A percentile compares a stretch with the other conserved stretches of the same genome.
Conservation (phyloP, 1,284 basidiomycete species). For the Exobasidium rhododendri region DNA sequence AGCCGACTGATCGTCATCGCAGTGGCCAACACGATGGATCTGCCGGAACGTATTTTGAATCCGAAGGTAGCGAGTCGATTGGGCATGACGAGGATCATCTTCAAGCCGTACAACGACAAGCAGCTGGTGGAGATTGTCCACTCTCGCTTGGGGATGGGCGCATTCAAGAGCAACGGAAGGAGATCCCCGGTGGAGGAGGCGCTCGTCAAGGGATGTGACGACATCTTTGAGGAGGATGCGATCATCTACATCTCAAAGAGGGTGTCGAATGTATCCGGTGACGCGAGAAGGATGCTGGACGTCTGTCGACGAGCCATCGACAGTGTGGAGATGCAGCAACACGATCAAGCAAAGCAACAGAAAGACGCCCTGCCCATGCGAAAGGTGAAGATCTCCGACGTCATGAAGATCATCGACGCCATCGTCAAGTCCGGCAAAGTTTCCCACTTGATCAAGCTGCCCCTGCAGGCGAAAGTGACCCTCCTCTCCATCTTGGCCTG, state of each 20-base stretch:
- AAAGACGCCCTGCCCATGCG: constrained; percentile 43
- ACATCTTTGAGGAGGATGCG: constrained; percentile 66
- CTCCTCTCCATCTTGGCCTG: constrained; percentile 76
- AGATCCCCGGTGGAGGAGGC: constrained; percentile 19
- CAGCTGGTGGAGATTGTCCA: constrained; percentile 84
- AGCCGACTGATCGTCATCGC: constrained; percentile 90
- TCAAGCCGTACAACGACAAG: constrained; percentile 78
- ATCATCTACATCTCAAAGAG: constrained; percentile 86
- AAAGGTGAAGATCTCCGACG: constrained; percentile 70
- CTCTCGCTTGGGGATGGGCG: constrained; percentile 63
- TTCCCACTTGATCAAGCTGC: constrained; percentile 38
- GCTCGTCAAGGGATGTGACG: constrained; percentile 60
- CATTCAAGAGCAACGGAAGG: constrained; percentile 18
- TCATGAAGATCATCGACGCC: constrained; percentile 75
- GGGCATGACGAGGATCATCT: constrained; percentile 93
- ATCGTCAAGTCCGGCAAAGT: constrained; percentile 88
- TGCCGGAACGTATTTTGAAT: constrained; percentile 87
- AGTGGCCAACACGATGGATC: constrained; percentile 96
- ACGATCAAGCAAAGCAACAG: constrained; percentile 22
- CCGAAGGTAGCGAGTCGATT: constrained; percentile 88
- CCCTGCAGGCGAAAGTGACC: constrained; percentile 47
- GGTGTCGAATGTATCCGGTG: constrained; percentile 87
- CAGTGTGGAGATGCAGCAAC: constrained; percentile 32
- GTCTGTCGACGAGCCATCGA: constrained; percentile 66
- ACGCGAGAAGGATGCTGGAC: constrained; percentile 88